Percentiles rank a stretch among this genome's conserved stretches.
These are phyloP conservation scores for Dipteronia dyeriana DNA, from an alignment of 345 rosid genomes.

Conservation along the genomic window DNA sequence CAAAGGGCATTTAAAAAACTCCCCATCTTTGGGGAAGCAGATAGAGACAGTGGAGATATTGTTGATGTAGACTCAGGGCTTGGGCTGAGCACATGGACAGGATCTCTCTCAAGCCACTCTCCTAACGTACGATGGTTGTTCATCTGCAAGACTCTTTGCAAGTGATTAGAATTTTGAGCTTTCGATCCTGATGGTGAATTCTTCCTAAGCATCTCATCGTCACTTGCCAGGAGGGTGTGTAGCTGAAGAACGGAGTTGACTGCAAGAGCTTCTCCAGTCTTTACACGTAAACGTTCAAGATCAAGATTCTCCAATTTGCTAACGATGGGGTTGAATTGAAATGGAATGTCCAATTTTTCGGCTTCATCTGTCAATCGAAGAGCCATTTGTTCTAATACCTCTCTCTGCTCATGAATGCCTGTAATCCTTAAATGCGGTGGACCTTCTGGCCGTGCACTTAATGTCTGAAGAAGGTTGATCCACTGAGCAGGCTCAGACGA, in stretches of 20 bases:
- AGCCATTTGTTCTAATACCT: conserved; percentile 68
- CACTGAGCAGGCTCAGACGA: conserved; percentile 73
- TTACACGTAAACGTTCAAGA: conserved; percentile 54
- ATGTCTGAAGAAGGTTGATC: conserved; percentile 61
- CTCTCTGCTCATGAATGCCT: conserved; percentile 64
- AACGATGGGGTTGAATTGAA: conserved; percentile 65
- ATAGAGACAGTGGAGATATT: conserved; percentile 43
- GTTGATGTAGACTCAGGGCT: conserved; percentile 51
- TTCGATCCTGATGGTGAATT: conserved; percentile 43
- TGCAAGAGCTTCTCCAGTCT: conserved; percentile 78
- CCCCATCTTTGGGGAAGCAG: conserved; percentile 49
- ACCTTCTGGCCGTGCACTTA: conserved; percentile 62
- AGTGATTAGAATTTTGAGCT: conserved; percentile 29
- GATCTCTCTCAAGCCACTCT: conserved; percentile 76
- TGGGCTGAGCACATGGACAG: conserved; percentile 28
- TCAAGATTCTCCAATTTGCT: conserved; percentile 63
- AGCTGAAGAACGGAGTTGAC: conserved; percentile 71
- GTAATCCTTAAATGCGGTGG: conserved; percentile 79
- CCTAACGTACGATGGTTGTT: conserved; percentile 54
- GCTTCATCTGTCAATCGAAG: conserved; percentile 59
- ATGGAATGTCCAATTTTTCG: conserved; percentile 67
- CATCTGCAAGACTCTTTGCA: conserved; percentile 37
- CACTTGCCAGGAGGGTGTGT: conserved; percentile 57
- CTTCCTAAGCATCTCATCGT: conserved; percentile 44
- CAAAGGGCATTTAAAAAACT: conserved; percentile 53